Conservation (phyloP, 2,329 filamentous ascomycete species). For the Pestalotiopsis sp. region DNA sequence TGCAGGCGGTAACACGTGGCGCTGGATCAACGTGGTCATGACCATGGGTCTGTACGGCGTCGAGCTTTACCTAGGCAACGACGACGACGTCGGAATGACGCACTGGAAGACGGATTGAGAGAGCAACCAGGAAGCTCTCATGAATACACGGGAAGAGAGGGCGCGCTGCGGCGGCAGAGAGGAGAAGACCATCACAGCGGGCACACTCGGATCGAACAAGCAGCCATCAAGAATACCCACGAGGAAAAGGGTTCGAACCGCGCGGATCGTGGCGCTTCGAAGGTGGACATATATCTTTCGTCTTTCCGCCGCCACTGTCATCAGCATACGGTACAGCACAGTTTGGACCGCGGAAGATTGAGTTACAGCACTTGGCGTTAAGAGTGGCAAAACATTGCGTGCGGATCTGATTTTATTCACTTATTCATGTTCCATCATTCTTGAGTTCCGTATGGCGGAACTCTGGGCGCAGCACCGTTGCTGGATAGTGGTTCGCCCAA, state of each 20-base stretch:
- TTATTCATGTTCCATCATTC: neutral
- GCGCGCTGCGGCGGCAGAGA: neutral
- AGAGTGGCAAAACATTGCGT: slow-evolving; percentile 12
- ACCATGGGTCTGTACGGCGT: slow-evolving; percentile 91
- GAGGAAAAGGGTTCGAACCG: neutral
- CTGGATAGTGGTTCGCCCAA: neutral
- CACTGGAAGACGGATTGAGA: slow-evolving; percentile 90
- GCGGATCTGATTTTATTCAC: slow-evolving; percentile 4
- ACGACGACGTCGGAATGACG: slow-evolving; percentile 73
- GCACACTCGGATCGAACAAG: neutral
- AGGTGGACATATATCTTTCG: neutral
- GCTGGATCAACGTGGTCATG: slow-evolving; percentile 88
- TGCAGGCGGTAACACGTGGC: slow-evolving; percentile 82
- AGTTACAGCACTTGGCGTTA: slow-evolving; percentile 14
- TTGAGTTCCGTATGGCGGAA: neutral
- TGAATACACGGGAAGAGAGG: neutral
- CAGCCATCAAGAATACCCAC: slow-evolving; percentile 1
- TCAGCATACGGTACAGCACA: slow-evolving; percentile 1
- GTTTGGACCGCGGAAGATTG: neutral
- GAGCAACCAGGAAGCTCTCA: neutral
- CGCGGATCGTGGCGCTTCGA: neutral
- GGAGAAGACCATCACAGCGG: neutral
- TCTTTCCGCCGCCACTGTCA: slow-evolving; percentile 3
- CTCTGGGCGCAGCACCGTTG: neutral
- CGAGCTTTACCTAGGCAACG: slow-evolving; percentile 84